These are phyloP conservation scores for Zopfia rhizophila DNA, from an alignment of 2,329 filamentous ascomycete species.

Conservation along the genomic window DNA sequence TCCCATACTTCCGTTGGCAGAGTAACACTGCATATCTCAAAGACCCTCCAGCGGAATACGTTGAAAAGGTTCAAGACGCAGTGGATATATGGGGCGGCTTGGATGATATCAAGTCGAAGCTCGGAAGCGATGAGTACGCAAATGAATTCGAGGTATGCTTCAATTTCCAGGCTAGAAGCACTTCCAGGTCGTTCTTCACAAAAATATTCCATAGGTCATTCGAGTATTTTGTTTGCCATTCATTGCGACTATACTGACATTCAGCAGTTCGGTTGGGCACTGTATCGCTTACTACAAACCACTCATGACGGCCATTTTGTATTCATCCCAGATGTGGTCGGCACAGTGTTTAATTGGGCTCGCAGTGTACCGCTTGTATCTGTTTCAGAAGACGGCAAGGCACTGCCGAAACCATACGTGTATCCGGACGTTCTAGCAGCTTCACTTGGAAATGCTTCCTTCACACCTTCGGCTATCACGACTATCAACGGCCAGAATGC, in stretches of 20 bases:
- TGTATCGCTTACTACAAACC: constrained; percentile 57
- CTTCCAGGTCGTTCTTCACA: background rate
- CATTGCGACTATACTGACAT: constrained; percentile 17
- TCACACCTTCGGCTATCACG: constrained; percentile 60
- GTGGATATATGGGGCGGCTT: constrained; percentile 55
- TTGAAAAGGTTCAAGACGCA: constrained; percentile 55
- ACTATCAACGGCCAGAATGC: constrained; percentile 68
- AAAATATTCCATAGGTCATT: background rate
- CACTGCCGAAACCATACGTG: constrained; percentile 67
- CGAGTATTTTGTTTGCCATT: background rate
- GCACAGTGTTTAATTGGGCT: constrained; percentile 62
- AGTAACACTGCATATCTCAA: constrained; percentile 57
- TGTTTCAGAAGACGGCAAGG: constrained; percentile 63
- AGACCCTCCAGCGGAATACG: constrained; percentile 58
- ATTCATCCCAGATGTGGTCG: constrained; percentile 65
- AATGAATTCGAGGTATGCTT: constrained; percentile 53
- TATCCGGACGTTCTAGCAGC: constrained; percentile 59
- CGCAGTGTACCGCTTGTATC: constrained; percentile 66
- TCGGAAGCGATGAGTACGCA: constrained; percentile 47
- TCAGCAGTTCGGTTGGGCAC: constrained; percentile 42
- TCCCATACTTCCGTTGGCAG: constrained; percentile 60
- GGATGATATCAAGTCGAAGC: constrained; percentile 52
- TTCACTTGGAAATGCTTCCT: constrained; percentile 52
- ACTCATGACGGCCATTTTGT: constrained; percentile 74
- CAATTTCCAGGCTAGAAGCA: background rate